Evolutionary conservation across 805 yeast genomes (phyloP).

Genomic region (Wickerhamiella lipophila): DNA sequence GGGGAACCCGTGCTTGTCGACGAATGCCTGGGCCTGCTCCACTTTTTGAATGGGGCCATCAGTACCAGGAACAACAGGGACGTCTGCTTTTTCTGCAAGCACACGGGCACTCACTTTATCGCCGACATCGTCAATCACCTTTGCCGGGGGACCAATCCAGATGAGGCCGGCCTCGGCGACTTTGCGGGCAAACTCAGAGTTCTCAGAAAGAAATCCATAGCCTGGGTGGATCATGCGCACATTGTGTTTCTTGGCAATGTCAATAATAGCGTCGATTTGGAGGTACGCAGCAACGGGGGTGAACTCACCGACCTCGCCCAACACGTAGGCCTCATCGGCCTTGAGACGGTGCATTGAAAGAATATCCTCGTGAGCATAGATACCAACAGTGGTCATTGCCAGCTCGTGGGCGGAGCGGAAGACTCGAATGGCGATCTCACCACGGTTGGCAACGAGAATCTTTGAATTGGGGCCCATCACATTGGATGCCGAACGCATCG

Average conservation of each 20-base stretch:
- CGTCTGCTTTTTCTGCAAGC: slow-evolving; percentile 67
- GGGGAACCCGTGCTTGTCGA: slow-evolving; percentile 77
- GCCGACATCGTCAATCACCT: slow-evolving; percentile 87
- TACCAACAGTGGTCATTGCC: slow-evolving; percentile 93
- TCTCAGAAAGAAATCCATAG: slow-evolving; percentile 81
- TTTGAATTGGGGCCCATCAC: slow-evolving; percentile 43
- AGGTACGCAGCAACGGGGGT: slow-evolving; percentile 94
- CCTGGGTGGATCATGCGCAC: slow-evolving; percentile 90
- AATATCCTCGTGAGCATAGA: slow-evolving; percentile 91
- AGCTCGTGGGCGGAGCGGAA: slow-evolving; percentile 96
- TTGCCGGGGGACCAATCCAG: slow-evolving; percentile 89
- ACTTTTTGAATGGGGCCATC: slow-evolving; percentile 86
- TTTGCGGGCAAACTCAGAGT: slow-evolving; percentile 84
- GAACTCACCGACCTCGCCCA: slow-evolving; percentile 78
- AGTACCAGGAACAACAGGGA: slow-evolving; percentile 95
- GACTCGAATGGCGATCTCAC: slow-evolving; percentile 35
- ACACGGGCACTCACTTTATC: slow-evolving; percentile 92
- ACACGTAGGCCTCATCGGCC: slow-evolving; percentile 86
- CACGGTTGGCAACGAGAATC: slow-evolving; percentile 29
- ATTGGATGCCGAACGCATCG: slow-evolving; percentile 29
- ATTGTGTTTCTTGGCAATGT: slow-evolving; percentile 62
- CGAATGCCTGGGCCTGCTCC: slow-evolving; percentile 69
- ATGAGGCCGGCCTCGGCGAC: slow-evolving; percentile 83
- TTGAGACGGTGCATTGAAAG: slow-evolving; percentile 88
- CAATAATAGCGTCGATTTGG: slow-evolving; percentile 88